Conservation (phyloP, 805 yeast species). For the Myxozyma melibiosi region DNA sequence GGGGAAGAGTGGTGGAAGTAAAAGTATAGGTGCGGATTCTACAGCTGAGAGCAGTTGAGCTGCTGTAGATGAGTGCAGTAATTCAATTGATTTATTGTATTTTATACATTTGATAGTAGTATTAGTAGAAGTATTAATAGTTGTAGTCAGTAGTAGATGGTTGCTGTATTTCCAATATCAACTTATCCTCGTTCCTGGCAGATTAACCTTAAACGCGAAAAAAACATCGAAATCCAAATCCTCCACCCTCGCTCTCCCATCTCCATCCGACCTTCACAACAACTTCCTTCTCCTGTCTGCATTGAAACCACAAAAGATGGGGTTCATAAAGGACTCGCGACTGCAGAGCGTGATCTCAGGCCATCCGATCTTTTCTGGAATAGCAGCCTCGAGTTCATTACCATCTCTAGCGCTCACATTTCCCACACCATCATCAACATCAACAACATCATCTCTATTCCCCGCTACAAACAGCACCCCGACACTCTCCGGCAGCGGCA, state of each 20-base stretch:
- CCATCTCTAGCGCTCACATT: background rate
- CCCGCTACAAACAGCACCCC: background rate
- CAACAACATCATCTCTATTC: background rate
- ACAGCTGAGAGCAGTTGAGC: background rate
- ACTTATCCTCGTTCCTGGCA: no score
- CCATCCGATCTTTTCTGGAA: slow-evolving; percentile 23
- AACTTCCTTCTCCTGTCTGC: background rate
- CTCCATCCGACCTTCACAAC: no score
- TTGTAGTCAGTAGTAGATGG: no score
- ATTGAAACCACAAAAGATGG: slow-evolving; percentile 3
- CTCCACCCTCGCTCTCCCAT: background rate
- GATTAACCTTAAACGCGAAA: no score
- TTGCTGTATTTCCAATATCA: no score
- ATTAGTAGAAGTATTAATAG: no score
- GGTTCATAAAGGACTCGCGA: slow-evolving; percentile 9
- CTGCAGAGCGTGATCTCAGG: slow-evolving; percentile 16
- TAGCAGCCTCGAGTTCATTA: background rate
- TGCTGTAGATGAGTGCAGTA: no score
- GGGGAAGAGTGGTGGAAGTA: background rate
- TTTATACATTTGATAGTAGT: no score
- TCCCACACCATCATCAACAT: background rate
- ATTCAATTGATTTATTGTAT: no score
- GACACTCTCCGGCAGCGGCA: background rate
- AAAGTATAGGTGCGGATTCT: background rate
- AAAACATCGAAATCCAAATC: background rate